phyloP scores from a whole-genome alignment of 352 stramenopile species.

The Phytopythium oedochilum region DNA sequence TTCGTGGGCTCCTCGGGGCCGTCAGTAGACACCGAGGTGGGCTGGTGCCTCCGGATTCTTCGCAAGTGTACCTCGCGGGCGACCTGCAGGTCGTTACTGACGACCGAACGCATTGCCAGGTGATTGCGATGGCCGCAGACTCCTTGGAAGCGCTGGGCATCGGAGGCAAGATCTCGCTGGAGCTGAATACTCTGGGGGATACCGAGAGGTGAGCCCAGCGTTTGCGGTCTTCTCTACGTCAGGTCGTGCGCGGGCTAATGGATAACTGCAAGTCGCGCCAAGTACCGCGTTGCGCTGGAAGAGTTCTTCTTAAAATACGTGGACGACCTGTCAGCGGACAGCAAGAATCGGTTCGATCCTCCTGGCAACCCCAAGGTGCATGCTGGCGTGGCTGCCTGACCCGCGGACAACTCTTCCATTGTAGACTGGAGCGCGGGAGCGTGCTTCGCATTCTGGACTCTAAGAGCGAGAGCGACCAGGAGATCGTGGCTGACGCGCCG shows the following conservation, averaged over 20 bases:
- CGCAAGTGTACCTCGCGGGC: too few relatives aligned
- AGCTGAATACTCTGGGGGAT: constrained; percentile 84
- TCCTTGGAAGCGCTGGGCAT: constrained; percentile 53
- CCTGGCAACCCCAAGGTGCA: background rate
- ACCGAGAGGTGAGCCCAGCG: constrained; percentile 45
- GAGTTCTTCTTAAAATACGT: constrained; percentile 60
- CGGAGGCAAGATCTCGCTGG: constrained; percentile 48
- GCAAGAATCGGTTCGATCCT: constrained; percentile 49
- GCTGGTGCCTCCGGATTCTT: background rate
- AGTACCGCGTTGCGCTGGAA: constrained; percentile 64
- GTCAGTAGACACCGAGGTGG: constrained; percentile 77
- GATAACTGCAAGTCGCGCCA: constrained; percentile 31
- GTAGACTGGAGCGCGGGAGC: constrained; percentile 73
- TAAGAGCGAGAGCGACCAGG: constrained; percentile 68
- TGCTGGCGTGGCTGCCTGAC: background rate
- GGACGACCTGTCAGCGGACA: constrained; percentile 66
- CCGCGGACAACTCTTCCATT: background rate
- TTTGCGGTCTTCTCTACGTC: background rate
- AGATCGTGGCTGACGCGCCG: constrained; percentile 62
- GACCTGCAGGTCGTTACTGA: too few relatives aligned
- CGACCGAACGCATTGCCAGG: constrained; percentile 18
- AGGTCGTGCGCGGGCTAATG: background rate
- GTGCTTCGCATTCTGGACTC: constrained; percentile 86
- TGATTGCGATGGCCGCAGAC: constrained; percentile 76
- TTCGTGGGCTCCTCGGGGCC: constrained; percentile 74